A percentile compares a stretch with the other conserved stretches of the same genome.
phyloP scores from a whole-genome alignment of 306 rosid genomes.

The Quercus mongolica region DNA sequence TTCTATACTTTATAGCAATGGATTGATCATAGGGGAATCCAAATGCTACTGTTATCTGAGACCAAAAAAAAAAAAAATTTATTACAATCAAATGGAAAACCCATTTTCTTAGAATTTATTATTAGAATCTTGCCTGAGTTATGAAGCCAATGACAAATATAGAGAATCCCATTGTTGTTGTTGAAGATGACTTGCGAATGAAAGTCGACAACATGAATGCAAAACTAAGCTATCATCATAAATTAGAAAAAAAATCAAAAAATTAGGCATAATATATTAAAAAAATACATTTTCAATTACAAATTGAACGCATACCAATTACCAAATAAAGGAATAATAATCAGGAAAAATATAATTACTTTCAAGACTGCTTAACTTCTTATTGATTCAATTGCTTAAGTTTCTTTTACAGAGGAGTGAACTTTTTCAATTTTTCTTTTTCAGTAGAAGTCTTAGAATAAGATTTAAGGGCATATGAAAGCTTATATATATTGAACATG shows the following conservation, averaged over 20 bases:
- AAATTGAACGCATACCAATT: neutral
- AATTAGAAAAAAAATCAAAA: neutral
- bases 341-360: too few relatives aligned
- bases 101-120: neutral
- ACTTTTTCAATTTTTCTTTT: too few relatives aligned
- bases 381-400: too few relatives aligned
- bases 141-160: slow-evolving; percentile 63
- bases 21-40: slow-evolving; percentile 47
- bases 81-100: neutral
- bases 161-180: slow-evolving; percentile 68
- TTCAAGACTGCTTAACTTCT: too few relatives aligned
- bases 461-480: too few relatives aligned
- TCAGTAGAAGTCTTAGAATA: too few relatives aligned
- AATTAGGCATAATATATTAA: neutral
- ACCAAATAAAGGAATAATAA: too few relatives aligned
- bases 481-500: too few relatives aligned
- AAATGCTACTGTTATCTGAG: neutral
- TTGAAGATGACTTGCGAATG: slow-evolving; percentile 72
- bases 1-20: slow-evolving; percentile 19
- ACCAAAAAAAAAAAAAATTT: slow-evolving; percentile 1
- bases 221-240: slow-evolving; percentile 60
- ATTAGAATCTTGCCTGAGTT: slow-evolving; percentile 66
- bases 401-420: too few relatives aligned
- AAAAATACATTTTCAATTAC: neutral
- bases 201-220: slow-evolving; percentile 88